Evolutionary conservation across 805 yeast species (phyloP).

Genomic region (Candida hungchunana): DNA sequence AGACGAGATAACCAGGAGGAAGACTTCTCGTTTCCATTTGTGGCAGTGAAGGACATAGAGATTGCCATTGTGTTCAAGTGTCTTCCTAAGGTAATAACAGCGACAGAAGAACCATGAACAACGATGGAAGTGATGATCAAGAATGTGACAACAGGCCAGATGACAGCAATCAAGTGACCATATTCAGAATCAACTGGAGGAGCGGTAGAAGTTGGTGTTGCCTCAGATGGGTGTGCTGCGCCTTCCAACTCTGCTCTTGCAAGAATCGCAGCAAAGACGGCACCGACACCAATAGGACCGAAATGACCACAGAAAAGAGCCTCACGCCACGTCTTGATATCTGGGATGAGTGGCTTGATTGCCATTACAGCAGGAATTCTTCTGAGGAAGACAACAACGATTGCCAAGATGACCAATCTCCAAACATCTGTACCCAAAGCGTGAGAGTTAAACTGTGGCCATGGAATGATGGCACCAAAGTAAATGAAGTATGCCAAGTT

Average conservation of each 20-base stretch:
- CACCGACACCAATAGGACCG: conserved; percentile 96
- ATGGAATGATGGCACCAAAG: conserved; percentile 87
- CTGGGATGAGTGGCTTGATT: conserved; percentile 78
- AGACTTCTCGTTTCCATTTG: conserved; percentile 48
- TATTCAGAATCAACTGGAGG: conserved; percentile 32
- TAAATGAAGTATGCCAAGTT: conserved; percentile 86
- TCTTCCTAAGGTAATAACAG: conserved; percentile 59
- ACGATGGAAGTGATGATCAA: conserved; percentile 76
- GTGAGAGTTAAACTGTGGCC: conserved; percentile 68
- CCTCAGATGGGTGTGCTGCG: conserved; percentile 41
- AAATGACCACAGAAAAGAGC: conserved; percentile 93
- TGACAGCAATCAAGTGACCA: conserved; percentile 32
- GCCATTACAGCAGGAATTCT: conserved; percentile 79
- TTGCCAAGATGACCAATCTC: conserved; percentile 72
- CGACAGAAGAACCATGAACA: conserved; percentile 90
- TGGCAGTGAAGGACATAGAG: conserved; percentile 72
- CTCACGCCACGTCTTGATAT: conserved; percentile 87
- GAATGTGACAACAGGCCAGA: conserved; percentile 85
- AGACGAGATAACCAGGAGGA: conserved; percentile 81
- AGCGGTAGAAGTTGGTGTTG: conserved; percentile 50
- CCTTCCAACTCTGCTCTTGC: conserved; percentile 68
- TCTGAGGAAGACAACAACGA: conserved; percentile 69
- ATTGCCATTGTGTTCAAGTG: conserved; percentile 83
- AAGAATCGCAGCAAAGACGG: conserved; percentile 68
- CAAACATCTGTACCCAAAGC: conserved; percentile 66